Percentiles rank a stretch among this genome's conserved stretches.
These are phyloP conservation scores for Diaporthe sp. DNA, from an alignment of 2,329 filamentous ascomycete species.

Conservation along the genomic window DNA sequence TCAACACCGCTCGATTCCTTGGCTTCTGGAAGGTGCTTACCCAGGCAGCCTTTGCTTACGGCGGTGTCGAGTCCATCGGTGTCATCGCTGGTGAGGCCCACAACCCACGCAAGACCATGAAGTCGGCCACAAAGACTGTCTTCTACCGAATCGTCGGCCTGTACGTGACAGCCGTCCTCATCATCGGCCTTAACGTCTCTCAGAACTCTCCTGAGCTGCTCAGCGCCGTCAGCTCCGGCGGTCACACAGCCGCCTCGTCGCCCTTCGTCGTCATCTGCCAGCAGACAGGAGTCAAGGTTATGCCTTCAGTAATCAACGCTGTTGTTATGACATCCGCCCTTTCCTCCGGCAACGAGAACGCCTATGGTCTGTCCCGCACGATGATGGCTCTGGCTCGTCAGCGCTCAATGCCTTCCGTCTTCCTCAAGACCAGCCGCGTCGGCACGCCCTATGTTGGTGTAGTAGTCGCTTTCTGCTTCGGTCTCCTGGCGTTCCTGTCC, in stretches of 20 bases:
- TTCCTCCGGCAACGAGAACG: constrained; percentile 68
- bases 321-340: constrained; percentile 67
- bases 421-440: constrained; percentile 63
- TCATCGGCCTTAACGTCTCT: constrained; percentile 73
- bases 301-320: constrained; percentile 68
- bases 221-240: constrained; percentile 63
- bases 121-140: constrained; percentile 70
- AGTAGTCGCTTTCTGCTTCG: constrained; percentile 57
- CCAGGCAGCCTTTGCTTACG: constrained; percentile 40
- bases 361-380: constrained; percentile 62
- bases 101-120: constrained; percentile 58
- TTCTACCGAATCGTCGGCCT: constrained; percentile 75
- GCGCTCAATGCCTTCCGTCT: constrained; percentile 65
- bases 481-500: constrained; percentile 63
- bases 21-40: constrained; percentile 42
- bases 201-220: constrained; percentile 58
- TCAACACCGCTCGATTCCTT: constrained; percentile 37
- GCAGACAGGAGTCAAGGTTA: constrained; percentile 61
- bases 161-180: constrained; percentile 69
- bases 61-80: constrained; percentile 45
- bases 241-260: constrained; percentile 65
- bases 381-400: constrained; percentile 67
- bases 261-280: constrained; percentile 65
- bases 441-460: constrained; percentile 67
- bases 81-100: constrained; percentile 63